Conservation (phyloP, 805 yeast genomes). For the Barnettozyma pratensis region DNA sequence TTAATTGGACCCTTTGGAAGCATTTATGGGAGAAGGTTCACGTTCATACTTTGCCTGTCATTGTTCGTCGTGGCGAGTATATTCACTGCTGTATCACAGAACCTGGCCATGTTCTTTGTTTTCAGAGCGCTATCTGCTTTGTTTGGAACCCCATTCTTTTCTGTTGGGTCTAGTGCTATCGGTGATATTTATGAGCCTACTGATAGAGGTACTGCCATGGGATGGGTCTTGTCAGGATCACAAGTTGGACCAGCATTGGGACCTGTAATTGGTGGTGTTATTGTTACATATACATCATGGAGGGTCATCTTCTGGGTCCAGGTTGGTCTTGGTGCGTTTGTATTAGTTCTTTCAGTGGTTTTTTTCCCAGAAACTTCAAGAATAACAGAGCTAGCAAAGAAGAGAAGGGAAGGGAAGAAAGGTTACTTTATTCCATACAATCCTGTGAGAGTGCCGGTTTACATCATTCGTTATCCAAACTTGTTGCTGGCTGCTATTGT, state of each 20-base stretch:
- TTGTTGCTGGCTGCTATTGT: slow-evolving; percentile 42
- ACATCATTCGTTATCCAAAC: slow-evolving; percentile 38
- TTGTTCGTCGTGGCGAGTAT: slow-evolving; percentile 26
- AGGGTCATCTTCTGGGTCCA: slow-evolving; percentile 47
- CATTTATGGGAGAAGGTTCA: slow-evolving; percentile 44
- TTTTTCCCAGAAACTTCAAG: slow-evolving; percentile 43
- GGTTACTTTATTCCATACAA: slow-evolving; percentile 18
- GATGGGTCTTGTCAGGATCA: slow-evolving; percentile 43
- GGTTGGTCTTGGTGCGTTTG: slow-evolving; percentile 37
- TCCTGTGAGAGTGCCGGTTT: neutral
- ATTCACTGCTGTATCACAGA: slow-evolving; percentile 42
- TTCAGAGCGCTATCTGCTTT: slow-evolving; percentile 47
- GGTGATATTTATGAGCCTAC: slow-evolving; percentile 46
- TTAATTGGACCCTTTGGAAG: slow-evolving; percentile 45
- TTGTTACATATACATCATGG: slow-evolving; percentile 49
- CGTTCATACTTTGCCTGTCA: slow-evolving; percentile 38
- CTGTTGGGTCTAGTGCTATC: slow-evolving; percentile 46
- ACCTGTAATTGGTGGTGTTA: slow-evolving; percentile 49
- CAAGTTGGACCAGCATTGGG: slow-evolving; percentile 52
- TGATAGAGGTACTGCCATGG: slow-evolving; percentile 47
- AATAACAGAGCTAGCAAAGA: slow-evolving; percentile 27
- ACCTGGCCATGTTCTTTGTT: slow-evolving; percentile 49
- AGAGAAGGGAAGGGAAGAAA: slow-evolving; percentile 37
- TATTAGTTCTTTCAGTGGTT: slow-evolving; percentile 31
- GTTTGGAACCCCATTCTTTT: slow-evolving; percentile 51